Conservation (phyloP, 164 flowering plant genomes). For the Magnolia changhungtana region DNA sequence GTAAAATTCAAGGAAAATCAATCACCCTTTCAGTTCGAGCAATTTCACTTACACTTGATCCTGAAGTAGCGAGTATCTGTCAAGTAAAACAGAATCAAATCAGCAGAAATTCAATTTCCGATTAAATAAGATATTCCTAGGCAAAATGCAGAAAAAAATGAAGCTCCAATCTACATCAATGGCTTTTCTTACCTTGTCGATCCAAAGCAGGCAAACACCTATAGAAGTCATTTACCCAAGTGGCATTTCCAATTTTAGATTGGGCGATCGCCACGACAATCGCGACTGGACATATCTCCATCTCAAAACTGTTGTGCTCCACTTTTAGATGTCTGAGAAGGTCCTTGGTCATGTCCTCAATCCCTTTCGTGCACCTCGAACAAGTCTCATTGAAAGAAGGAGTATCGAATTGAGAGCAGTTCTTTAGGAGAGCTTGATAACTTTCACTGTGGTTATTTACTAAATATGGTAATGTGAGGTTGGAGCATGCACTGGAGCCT, state of each 20-base stretch:
- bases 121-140: background rate
- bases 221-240: constrained; percentile 30
- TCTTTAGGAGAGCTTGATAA: background rate
- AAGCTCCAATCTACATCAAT: background rate
- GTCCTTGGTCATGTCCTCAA: constrained; percentile 5
- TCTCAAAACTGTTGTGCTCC: constrained; percentile 2
- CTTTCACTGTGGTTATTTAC: background rate
- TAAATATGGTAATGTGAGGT: constrained; percentile 13
- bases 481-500: constrained; percentile 35
- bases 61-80: constrained; percentile 42
- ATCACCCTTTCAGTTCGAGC: background rate
- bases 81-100: constrained; percentile 5
- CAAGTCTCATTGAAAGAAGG: constrained; percentile 29
- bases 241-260: constrained; percentile 10
- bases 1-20: background rate
- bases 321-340: background rate
- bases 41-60: constrained; percentile 39
- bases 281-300: constrained; percentile 31
- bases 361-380: constrained; percentile 23
- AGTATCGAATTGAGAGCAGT: constrained; percentile 34
- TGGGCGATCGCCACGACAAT: constrained; percentile 32
- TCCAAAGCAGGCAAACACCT: constrained; percentile 44
- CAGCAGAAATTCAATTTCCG: background rate
- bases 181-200: constrained; percentile 23
- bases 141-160: background rate